phyloP scores from a whole-genome alignment of 2,329 filamentous ascomycete genomes.

The Leptoxyphium fumago region DNA sequence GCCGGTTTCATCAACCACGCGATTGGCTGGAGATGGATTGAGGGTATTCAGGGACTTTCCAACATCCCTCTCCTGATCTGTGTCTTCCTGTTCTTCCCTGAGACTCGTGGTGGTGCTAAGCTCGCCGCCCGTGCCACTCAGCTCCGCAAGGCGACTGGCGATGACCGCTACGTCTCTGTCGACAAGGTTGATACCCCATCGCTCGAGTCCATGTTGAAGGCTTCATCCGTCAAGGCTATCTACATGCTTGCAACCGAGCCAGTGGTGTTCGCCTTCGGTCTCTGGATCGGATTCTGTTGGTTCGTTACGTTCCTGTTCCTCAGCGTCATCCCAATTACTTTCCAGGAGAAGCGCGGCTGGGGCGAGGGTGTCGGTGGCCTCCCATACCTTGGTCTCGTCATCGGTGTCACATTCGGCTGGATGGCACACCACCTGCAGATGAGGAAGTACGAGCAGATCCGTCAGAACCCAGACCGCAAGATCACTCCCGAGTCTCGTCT shows the following conservation, averaged over 20 bases:
- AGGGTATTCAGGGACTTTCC: slow-evolving; percentile 38
- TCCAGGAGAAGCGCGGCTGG: slow-evolving; percentile 38
- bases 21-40: slow-evolving; percentile 40
- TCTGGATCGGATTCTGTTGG: slow-evolving; percentile 40
- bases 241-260: slow-evolving; percentile 36
- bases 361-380: slow-evolving; percentile 34
- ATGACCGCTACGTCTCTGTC: slow-evolving; percentile 35
- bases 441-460: slow-evolving; percentile 32
- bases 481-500: slow-evolving; percentile 33
- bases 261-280: slow-evolving; percentile 35
- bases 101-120: slow-evolving; percentile 34
- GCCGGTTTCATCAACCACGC: slow-evolving; percentile 39
- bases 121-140: slow-evolving; percentile 35
- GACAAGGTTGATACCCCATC: slow-evolving; percentile 38
- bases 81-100: slow-evolving; percentile 30
- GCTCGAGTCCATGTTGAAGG: slow-evolving; percentile 31
- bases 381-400: slow-evolving; percentile 36
- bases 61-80: slow-evolving; percentile 35
- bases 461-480: slow-evolving; percentile 19
- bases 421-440: slow-evolving; percentile 36
- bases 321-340: slow-evolving; percentile 36
- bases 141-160: slow-evolving; percentile 32
- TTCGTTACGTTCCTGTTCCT: slow-evolving; percentile 41
- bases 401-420: slow-evolving; percentile 36
- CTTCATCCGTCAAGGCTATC: slow-evolving; percentile 38